Evolutionary conservation across 2,329 filamentous ascomycete species (phyloP).

Genomic region (Ophiobolus disseminans): DNA sequence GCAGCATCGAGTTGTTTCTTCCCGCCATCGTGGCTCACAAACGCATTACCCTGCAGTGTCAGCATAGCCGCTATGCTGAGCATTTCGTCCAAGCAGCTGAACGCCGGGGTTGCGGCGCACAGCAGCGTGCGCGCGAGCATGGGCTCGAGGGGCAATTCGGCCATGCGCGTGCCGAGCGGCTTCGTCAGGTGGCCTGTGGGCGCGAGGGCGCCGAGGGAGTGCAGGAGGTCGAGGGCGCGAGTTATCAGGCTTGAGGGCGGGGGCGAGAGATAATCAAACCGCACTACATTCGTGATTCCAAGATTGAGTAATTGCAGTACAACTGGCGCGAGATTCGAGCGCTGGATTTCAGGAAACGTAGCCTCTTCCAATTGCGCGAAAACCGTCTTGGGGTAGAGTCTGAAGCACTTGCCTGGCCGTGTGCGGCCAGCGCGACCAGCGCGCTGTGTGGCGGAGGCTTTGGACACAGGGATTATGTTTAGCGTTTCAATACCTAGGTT

Average conservation of each 20-base stretch:
- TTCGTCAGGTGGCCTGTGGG: slow-evolving; percentile 89
- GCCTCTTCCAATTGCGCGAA: slow-evolving; percentile 72
- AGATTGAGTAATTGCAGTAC: slow-evolving; percentile 92
- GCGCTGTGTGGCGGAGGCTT: slow-evolving; percentile 90
- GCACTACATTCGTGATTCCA: slow-evolving; percentile 90
- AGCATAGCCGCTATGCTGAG: slow-evolving; percentile 95
- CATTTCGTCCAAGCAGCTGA: slow-evolving; percentile 83
- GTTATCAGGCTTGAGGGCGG: slow-evolving; percentile 85
- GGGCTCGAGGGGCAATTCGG: slow-evolving; percentile 88
- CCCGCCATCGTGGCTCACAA: slow-evolving; percentile 80
- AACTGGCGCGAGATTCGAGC: slow-evolving; percentile 86
- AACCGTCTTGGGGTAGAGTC: slow-evolving; percentile 82
- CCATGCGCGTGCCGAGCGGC: slow-evolving; percentile 89
- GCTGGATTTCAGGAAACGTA: slow-evolving; percentile 88
- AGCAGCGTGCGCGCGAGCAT: slow-evolving; percentile 94
- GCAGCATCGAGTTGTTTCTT: slow-evolving; percentile 77
- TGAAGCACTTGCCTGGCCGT: slow-evolving; percentile 89
- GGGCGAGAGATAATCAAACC: slow-evolving; percentile 86
- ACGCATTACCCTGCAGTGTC: slow-evolving; percentile 80
- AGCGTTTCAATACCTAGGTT: slow-evolving; percentile 85
- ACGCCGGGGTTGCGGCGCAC: slow-evolving; percentile 66
- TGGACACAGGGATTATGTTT: slow-evolving; percentile 81
- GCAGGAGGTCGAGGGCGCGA: slow-evolving; percentile 86
- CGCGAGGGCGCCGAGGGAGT: slow-evolving; percentile 81
- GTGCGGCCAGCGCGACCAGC: slow-evolving; percentile 90